These are phyloP conservation scores for Mycena albidolilacea DNA, from an alignment of 768 basidiomycete genomes.

Conservation along the genomic window DNA sequence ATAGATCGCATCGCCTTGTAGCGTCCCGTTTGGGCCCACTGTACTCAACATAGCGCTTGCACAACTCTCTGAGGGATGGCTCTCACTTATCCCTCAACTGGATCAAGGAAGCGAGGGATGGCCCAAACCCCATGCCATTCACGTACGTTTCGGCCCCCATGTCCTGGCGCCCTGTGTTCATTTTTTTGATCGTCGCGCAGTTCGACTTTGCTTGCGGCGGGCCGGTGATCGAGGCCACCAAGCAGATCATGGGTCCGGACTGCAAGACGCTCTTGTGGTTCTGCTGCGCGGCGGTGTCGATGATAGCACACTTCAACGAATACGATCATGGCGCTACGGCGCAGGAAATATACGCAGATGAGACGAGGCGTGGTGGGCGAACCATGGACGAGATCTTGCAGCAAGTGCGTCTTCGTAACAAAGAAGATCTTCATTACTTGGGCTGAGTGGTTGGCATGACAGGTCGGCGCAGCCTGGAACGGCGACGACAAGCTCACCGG, in stretches of 20 bases:
- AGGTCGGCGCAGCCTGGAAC: too few relatives aligned
- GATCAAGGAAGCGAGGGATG: not conserved
- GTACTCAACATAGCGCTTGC: not conserved
- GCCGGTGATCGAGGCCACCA: constrained; percentile 6
- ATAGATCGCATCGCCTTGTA: too few relatives aligned
- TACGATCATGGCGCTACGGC: constrained; percentile 18
- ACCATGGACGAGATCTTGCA: constrained; percentile 21
- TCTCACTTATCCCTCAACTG: not conserved
- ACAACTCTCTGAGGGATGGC: constrained; percentile 21
- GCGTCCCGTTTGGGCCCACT: too few relatives aligned
- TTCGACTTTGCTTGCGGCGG: constrained; percentile 27
- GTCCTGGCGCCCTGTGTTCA: too few relatives aligned
- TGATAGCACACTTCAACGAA: constrained; percentile 16
- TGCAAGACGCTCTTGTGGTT: constrained; percentile 31
- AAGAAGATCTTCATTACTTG: too few relatives aligned
- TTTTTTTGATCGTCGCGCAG: not conserved
- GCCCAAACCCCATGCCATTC: constrained; percentile 22
- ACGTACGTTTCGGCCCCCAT: constrained; percentile 10
- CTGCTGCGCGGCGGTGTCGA: not conserved
- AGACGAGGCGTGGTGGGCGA: constrained; percentile 13
- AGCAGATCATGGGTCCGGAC: constrained; percentile 15
- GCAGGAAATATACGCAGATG: constrained; percentile 26
- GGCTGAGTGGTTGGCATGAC: too few relatives aligned
- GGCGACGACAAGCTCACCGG: too few relatives aligned
- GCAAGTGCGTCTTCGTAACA: not conserved